Evolutionary conservation across 176 grass and related monocot genomes (phyloP).

Genomic region (Oryza punctata): DNA sequence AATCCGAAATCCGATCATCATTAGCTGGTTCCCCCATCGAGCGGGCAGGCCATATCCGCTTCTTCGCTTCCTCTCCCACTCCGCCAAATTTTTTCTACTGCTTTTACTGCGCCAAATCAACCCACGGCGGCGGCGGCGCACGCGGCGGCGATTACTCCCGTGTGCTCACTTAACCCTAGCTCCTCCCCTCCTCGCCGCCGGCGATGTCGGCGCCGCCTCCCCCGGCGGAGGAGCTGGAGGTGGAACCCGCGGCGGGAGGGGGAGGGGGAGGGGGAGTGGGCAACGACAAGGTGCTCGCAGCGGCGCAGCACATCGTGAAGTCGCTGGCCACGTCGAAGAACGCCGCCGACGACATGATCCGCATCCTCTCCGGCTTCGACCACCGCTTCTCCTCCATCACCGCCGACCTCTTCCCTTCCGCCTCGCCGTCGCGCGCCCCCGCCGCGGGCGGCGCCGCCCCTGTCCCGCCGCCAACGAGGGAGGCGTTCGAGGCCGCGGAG

Average conservation of each 20-base stretch:
- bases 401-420: constrained; percentile 54
- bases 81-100: not conserved
- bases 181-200: not conserved
- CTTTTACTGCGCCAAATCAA: not conserved
- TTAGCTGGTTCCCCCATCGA: not conserved
- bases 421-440: not conserved
- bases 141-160: not conserved
- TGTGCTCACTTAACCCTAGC: constrained; percentile 39
- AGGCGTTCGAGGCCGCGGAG: constrained; percentile 58
- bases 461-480: not conserved
- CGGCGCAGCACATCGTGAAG: constrained; percentile 97
- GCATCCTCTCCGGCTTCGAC: constrained; percentile 96
- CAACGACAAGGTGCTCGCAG: constrained; percentile 88
- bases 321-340: constrained; percentile 96
- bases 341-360: constrained; percentile 99
- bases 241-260: not conserved
- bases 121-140: too few relatives aligned
- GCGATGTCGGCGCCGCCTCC: constrained; percentile 40
- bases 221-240: constrained; percentile 8
- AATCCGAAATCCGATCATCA: not conserved
- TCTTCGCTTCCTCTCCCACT: not conserved
- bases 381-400: constrained; percentile 83
- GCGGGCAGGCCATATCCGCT: not conserved
- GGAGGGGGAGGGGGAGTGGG: constrained; percentile 6
- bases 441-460: not conserved